phyloP scores from a whole-genome alignment of 805 yeast genomes.

The Citeromyces nyonsensis region DNA sequence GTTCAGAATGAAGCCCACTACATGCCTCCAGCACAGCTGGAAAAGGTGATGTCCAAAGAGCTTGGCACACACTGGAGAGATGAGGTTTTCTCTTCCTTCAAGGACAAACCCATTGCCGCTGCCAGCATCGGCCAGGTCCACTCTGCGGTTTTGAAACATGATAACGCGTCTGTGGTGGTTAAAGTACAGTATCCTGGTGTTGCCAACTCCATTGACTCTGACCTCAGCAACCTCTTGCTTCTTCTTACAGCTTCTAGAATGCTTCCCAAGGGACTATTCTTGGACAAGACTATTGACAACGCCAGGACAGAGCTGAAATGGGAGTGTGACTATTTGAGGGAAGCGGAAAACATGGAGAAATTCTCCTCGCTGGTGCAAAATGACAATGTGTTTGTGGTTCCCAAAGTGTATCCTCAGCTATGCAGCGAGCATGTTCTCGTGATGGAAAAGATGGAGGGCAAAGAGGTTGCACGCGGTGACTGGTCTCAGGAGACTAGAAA shows the following conservation, averaged over 20 bases:
- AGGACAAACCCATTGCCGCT: slow-evolving; percentile 88
- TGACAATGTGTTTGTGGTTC: slow-evolving; percentile 60
- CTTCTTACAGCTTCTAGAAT: slow-evolving; percentile 75
- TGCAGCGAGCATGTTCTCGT: slow-evolving; percentile 78
- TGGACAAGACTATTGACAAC: slow-evolving; percentile 84
- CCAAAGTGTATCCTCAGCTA: slow-evolving; percentile 60
- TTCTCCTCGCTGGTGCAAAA: slow-evolving; percentile 48
- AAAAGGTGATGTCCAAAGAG: slow-evolving; percentile 54
- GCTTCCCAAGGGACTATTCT: slow-evolving; percentile 80
- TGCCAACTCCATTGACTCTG: slow-evolving; percentile 84
- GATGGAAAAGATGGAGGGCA: slow-evolving; percentile 79
- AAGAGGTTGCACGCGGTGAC: slow-evolving; percentile 63
- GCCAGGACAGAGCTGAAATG: slow-evolving; percentile 89
- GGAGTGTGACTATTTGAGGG: slow-evolving; percentile 95
- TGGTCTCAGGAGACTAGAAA: slow-evolving; percentile 62
- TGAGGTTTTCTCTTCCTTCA: slow-evolving; percentile 52
- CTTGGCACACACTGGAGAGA: slow-evolving; percentile 72
- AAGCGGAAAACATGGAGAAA: slow-evolving; percentile 60
- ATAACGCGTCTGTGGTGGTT: slow-evolving; percentile 63
- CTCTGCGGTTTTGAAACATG: slow-evolving; percentile 52
- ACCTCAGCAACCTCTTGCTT: slow-evolving; percentile 71
- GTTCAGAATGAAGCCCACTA: slow-evolving; percentile 93
- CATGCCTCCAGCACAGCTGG: slow-evolving; percentile 89
- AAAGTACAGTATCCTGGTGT: slow-evolving; percentile 98
- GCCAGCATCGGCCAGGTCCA: slow-evolving; percentile 98